phyloP scores from a whole-genome alignment of 768 basidiomycete genomes.

The Butyriboletus loyo region DNA sequence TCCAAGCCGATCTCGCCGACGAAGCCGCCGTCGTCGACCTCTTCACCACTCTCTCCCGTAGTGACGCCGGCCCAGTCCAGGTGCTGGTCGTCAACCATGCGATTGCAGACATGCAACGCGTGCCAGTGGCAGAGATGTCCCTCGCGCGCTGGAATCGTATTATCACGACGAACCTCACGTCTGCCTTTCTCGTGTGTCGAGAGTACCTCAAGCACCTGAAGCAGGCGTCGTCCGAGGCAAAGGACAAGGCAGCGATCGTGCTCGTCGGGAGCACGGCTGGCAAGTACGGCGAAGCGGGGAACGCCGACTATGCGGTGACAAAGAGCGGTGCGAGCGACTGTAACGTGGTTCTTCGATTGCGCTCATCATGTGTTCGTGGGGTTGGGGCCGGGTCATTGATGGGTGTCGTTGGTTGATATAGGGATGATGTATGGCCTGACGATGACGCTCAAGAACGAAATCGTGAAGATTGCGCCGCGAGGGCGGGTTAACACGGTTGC shows the following conservation, averaged over 20 bases:
- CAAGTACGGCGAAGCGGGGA: constrained; percentile 63
- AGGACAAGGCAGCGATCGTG: constrained; percentile 55
- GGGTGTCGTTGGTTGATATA: constrained; percentile 15
- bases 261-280: constrained; percentile 69
- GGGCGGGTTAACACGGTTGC: constrained; percentile 65
- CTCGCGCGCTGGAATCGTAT: constrained; percentile 62
- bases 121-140: constrained; percentile 53
- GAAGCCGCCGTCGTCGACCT: constrained; percentile 50
- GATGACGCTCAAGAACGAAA: constrained; percentile 70
- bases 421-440: constrained; percentile 71
- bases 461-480: constrained; percentile 65
- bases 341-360: not conserved
- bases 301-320: constrained; percentile 60
- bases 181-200: constrained; percentile 58
- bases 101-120: constrained; percentile 39
- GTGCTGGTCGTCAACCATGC: constrained; percentile 64
- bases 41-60: constrained; percentile 38
- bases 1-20: constrained; percentile 53
- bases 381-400: not conserved
- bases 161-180: constrained; percentile 58
- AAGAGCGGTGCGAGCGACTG: constrained; percentile 53
- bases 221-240: constrained; percentile 34
- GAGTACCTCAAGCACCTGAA: constrained; percentile 54
- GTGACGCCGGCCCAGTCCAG: constrained; percentile 43
- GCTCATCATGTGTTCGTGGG: not conserved